These are phyloP conservation scores for Phytophthora quininea DNA, from an alignment of 352 stramenopile species.

Conservation along the genomic window DNA sequence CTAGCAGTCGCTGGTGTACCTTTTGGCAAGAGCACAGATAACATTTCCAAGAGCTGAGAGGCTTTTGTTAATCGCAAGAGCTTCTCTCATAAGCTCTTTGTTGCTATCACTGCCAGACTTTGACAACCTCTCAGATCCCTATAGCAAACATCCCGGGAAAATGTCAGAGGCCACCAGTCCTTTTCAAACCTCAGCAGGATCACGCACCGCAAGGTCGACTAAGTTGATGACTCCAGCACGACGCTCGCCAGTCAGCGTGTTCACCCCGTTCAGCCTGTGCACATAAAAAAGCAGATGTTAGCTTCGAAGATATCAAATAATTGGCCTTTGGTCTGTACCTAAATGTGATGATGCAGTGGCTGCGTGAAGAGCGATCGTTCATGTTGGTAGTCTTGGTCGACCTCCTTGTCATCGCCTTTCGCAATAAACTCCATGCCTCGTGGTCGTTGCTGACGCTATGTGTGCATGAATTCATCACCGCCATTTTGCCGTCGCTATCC, in stretches of 20 bases:
- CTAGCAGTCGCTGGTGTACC: constrained; percentile 30
- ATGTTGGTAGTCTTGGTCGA: constrained; percentile 87
- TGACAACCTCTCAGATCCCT: constrained; percentile 86
- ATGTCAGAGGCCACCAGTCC: too few species aligned
- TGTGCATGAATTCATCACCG: constrained; percentile 68
- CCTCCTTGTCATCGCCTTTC: constrained; percentile 61
- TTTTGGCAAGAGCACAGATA: constrained; percentile 85
- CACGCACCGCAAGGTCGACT: constrained; percentile 79
- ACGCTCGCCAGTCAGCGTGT: constrained; percentile 59
- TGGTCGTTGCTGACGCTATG: constrained; percentile 60
- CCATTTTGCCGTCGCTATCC: constrained; percentile 69
- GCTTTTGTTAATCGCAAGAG: constrained; percentile 89
- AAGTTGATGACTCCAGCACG: constrained; percentile 78
- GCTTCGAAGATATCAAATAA: not conserved
- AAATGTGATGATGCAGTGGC: constrained; percentile 87
- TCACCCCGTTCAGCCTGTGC: constrained; percentile 63
- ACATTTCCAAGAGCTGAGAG: constrained; percentile 85
- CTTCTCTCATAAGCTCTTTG: constrained; percentile 83
- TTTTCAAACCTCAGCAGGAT: too few species aligned
- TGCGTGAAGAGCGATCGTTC: constrained; percentile 86
- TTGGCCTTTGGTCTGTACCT: constrained; percentile 37
- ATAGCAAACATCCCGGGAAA: not conserved
- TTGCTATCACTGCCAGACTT: constrained; percentile 80
- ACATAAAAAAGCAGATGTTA: not conserved
- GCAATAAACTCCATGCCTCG: constrained; percentile 70